Evolutionary conservation across 345 rosid genomes (phyloP).

Genomic region (Pistacia integerrima): DNA sequence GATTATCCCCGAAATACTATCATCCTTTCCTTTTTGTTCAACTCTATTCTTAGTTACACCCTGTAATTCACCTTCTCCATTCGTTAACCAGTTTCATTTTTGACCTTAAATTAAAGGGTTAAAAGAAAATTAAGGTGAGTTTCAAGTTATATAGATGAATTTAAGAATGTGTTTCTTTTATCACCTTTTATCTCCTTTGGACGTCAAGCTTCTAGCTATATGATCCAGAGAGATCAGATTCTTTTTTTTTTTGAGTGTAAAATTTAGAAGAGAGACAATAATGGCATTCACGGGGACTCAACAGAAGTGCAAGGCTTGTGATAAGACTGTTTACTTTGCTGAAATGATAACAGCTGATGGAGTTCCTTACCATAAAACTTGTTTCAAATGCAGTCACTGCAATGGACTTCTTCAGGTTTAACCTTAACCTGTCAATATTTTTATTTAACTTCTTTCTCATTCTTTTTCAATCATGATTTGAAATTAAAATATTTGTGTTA

Average conservation of each 20-base stretch:
- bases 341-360: slow-evolving; percentile 84
- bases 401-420: slow-evolving; percentile 64
- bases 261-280: background rate
- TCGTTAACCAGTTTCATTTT: background rate
- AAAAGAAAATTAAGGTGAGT: no score
- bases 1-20: background rate
- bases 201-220: background rate
- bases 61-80: slow-evolving; percentile 14
- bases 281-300: slow-evolving; percentile 67
- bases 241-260: no score
- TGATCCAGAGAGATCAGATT: background rate
- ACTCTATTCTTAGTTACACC: slow-evolving; percentile 15
- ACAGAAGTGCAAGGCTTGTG: slow-evolving; percentile 82
- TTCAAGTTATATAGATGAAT: no score
- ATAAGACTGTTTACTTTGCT: slow-evolving; percentile 68
- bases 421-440: no score
- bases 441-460: no score
- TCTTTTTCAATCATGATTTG: no score
- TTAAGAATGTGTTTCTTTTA: no score
- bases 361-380: slow-evolving; percentile 72
- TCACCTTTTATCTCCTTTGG: no score
- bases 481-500: background rate
- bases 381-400: slow-evolving; percentile 94
- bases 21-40: background rate
- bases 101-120: no score